phyloP scores from a whole-genome alignment of 2,329 filamentous ascomycete genomes.

The Bipolaris cookei region DNA sequence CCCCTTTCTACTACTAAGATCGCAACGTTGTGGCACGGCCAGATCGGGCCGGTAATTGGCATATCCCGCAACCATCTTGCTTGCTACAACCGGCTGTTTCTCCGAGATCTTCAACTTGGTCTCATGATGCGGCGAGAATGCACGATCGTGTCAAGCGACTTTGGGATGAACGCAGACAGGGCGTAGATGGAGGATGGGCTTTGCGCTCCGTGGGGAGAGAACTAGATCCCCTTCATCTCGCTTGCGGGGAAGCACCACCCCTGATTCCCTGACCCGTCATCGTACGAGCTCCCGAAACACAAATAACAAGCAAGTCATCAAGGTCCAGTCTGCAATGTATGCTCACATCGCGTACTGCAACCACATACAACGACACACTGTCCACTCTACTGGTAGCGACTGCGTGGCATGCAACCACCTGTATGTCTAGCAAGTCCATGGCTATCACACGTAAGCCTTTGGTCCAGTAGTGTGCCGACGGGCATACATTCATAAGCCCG shows the following conservation, averaged over 20 bases:
- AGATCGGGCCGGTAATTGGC: slow-evolving; percentile 13
- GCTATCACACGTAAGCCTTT: background rate
- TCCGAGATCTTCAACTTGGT: slow-evolving; percentile 13
- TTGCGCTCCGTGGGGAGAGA: slow-evolving; percentile 8
- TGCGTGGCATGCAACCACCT: slow-evolving; percentile 5
- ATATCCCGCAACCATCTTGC: slow-evolving; percentile 7
- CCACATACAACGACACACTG: slow-evolving; percentile 2
- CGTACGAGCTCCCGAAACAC: slow-evolving; percentile 11
- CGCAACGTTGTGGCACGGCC: slow-evolving; percentile 14
- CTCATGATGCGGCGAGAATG: slow-evolving; percentile 1
- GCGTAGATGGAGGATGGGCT: slow-evolving; percentile 3
- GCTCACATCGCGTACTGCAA: slow-evolving; percentile 11
- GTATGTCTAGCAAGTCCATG: slow-evolving; percentile 1
- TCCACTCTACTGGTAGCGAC: slow-evolving; percentile 11
- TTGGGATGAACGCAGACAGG: slow-evolving; percentile 10
- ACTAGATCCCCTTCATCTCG: slow-evolving; percentile 16
- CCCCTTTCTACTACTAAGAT: slow-evolving; percentile 9
- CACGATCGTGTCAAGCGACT: slow-evolving; percentile 5
- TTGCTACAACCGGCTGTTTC: slow-evolving; percentile 8
- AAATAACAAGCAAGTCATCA: slow-evolving; percentile 7
- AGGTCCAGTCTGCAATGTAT: slow-evolving; percentile 2
- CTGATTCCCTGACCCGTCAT: slow-evolving; percentile 12
- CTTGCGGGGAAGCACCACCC: slow-evolving; percentile 16
- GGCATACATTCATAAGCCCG: background rate
- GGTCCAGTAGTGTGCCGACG: slow-evolving; percentile 2